Conservation (phyloP, 495 filamentous ascomycete genomes). For the Trichocladium uniseriatum region DNA sequence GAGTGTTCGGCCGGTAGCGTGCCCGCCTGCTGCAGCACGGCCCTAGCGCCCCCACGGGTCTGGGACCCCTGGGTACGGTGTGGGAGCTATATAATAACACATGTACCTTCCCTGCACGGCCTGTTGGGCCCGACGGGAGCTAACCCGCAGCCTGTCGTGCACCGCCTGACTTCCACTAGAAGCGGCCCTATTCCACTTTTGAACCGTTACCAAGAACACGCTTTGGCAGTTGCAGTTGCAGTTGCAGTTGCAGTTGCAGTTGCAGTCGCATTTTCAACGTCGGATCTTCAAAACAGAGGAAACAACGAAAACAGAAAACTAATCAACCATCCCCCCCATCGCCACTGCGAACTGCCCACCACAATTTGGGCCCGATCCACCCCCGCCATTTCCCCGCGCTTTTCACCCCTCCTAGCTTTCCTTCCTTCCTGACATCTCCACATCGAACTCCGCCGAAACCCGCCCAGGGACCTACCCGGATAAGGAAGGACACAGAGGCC, state of each 20-base stretch:
- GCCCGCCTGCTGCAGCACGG: neutral
- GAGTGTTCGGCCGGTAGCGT: constrained; percentile 11
- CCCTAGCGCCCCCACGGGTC: constrained; percentile 5
- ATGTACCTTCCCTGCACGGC: constrained; percentile 2
- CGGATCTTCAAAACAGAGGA: neutral
- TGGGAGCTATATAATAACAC: neutral
- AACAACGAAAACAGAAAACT: neutral
- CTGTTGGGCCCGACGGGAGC: constrained; percentile 7
- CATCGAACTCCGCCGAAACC: no score
- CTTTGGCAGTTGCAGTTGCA: neutral
- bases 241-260: neutral
- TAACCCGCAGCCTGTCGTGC: constrained; percentile 11
- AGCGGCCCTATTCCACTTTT: constrained; percentile 15
- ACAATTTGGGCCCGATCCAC: no score
- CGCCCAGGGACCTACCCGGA: no score
- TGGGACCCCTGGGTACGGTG: constrained; percentile 3
- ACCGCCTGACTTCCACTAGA: constrained; percentile 7
- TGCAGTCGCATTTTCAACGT: no score
- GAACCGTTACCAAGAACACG: neutral
- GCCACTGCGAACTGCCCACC: no score
- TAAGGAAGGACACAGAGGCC: no score
- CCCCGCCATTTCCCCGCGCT: neutral
- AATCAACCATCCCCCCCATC: neutral
- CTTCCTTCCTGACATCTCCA: constrained; percentile 8
- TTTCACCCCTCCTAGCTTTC: neutral